phyloP scores from a whole-genome alignment of 2,329 filamentous ascomycete genomes.

The Hirsutella thompsonii region DNA sequence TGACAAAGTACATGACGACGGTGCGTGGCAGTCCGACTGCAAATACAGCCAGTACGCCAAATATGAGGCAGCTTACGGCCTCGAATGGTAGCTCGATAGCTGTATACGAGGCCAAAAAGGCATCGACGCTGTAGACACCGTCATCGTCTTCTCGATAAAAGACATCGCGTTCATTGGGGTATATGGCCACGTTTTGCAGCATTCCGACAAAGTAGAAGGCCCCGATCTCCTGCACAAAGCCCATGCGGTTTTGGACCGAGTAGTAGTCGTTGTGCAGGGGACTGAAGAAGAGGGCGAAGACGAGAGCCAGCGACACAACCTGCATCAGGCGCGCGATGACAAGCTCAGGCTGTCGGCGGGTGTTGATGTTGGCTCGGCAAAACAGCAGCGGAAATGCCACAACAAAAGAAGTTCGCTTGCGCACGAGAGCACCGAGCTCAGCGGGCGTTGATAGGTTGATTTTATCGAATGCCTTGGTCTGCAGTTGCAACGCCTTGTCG shows the following conservation, averaged over 20 bases:
- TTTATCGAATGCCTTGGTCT: conserved; percentile 22
- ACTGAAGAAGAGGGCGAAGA: conserved; percentile 58
- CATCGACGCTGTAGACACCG: conserved; percentile 55
- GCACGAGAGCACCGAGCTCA: conserved; percentile 56
- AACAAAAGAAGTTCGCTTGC: conserved; percentile 46
- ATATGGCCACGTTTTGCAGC: conserved; percentile 67
- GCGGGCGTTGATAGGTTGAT: conserved; percentile 50
- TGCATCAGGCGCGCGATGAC: conserved; percentile 55
- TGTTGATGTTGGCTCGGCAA: conserved; percentile 55
- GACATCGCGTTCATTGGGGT: conserved; percentile 59
- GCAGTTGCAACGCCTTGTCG: background rate
- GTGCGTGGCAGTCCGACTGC: conserved; percentile 54
- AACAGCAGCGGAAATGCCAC: conserved; percentile 55
- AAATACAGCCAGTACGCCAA: conserved; percentile 49
- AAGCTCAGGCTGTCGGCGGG: conserved; percentile 51
- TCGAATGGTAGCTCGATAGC: conserved; percentile 62
- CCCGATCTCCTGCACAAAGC: conserved; percentile 59
- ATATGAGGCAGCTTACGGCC: conserved; percentile 49
- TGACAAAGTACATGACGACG: conserved; percentile 51
- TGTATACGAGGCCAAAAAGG: conserved; percentile 60
- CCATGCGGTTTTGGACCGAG: conserved; percentile 59
- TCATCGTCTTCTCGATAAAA: conserved; percentile 70
- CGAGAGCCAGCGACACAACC: conserved; percentile 47
- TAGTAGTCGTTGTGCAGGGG: conserved; percentile 57
- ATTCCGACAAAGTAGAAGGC: conserved; percentile 66